These are phyloP conservation scores for Colletotrichum sp. DNA, from an alignment of 2,329 filamentous ascomycete species.

Conservation along the genomic window DNA sequence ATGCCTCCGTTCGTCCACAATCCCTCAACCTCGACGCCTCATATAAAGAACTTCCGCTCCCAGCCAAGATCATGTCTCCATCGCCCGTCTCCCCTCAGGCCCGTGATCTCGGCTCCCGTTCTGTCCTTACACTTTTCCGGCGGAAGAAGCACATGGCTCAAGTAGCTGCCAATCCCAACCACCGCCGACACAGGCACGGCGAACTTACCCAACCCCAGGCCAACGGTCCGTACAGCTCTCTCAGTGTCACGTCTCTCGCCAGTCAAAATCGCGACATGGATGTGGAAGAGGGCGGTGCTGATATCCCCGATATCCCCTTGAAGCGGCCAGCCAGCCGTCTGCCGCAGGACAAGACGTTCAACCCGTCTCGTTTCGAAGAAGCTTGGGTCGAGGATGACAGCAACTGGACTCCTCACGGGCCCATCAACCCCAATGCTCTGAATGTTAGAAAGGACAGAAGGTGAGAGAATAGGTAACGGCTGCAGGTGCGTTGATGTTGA, in stretches of 20 bases:
- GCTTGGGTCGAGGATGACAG: constrained; percentile 15
- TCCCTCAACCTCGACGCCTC: not conserved
- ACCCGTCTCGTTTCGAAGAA: constrained; percentile 6
- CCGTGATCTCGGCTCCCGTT: not conserved
- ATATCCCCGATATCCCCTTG: constrained; percentile 27
- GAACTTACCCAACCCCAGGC: not conserved
- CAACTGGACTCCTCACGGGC: constrained; percentile 11
- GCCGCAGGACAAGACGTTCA: not conserved
- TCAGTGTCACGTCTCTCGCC: not conserved
- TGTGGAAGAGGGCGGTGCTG: constrained; percentile 17
- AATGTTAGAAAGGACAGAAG: not conserved
- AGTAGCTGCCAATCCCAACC: not conserved
- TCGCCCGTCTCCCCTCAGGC: not conserved
- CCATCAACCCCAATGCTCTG: constrained; percentile 3
- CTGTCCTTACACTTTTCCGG: not conserved
- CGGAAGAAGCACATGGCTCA: constrained; percentile 14
- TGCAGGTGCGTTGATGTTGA: not conserved
- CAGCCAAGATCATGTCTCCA: not conserved
- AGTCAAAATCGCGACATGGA: not conserved
- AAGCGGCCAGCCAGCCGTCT: constrained; percentile 7
- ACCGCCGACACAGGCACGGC: constrained; percentile 7
- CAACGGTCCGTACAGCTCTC: not conserved
- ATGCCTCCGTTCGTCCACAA: not conserved
- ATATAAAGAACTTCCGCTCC: not conserved
- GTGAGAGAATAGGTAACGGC: not conserved